A percentile compares a stretch with the other conserved stretches of the same genome.
Conservation (phyloP, 2,329 filamentous ascomycete genomes). For the Colletotrichum sp. region DNA sequence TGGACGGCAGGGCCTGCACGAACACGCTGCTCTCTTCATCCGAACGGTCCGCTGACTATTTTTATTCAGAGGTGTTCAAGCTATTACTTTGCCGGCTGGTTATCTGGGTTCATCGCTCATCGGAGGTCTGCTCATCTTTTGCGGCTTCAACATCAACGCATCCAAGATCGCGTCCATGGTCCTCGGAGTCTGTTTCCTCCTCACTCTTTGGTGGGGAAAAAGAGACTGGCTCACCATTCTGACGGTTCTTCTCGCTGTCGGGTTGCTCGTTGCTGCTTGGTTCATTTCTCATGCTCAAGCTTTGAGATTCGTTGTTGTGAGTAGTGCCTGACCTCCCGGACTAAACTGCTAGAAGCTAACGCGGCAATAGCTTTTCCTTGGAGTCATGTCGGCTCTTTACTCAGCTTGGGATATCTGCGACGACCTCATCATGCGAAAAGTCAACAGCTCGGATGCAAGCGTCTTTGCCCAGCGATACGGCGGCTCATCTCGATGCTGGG, state of each 20-base stretch:
- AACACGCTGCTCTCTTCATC: background rate
- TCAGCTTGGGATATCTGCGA: constrained; percentile 88
- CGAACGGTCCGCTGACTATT: no score
- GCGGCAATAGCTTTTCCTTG: constrained; percentile 69
- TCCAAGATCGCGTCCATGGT: constrained; percentile 79
- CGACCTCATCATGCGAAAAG: constrained; percentile 79
- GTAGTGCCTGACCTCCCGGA: constrained; percentile 25
- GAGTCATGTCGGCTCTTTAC: constrained; percentile 81
- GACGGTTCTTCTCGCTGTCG: constrained; percentile 73
- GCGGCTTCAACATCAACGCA: constrained; percentile 81
- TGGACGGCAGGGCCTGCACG: background rate
- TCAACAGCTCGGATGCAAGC: constrained; percentile 79
- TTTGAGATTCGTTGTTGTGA: constrained; percentile 71
- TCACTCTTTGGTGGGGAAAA: constrained; percentile 84
- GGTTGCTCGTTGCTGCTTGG: constrained; percentile 75
- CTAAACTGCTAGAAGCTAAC: background rate
- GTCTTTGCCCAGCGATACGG: constrained; percentile 81
- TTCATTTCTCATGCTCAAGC: constrained; percentile 79
- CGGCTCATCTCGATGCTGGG: constrained; percentile 82
- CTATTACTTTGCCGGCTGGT: constrained; percentile 76
- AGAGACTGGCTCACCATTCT: constrained; percentile 78
- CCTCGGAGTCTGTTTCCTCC: constrained; percentile 73
- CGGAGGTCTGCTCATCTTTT: constrained; percentile 78
- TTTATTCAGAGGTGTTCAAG: constrained; percentile 31
- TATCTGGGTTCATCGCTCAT: constrained; percentile 80